Evolutionary conservation across 495 filamentous ascomycete genomes (phyloP), one percentile per base, ranked within the genome.

Genomic region (Peziza echinospora): DNA sequence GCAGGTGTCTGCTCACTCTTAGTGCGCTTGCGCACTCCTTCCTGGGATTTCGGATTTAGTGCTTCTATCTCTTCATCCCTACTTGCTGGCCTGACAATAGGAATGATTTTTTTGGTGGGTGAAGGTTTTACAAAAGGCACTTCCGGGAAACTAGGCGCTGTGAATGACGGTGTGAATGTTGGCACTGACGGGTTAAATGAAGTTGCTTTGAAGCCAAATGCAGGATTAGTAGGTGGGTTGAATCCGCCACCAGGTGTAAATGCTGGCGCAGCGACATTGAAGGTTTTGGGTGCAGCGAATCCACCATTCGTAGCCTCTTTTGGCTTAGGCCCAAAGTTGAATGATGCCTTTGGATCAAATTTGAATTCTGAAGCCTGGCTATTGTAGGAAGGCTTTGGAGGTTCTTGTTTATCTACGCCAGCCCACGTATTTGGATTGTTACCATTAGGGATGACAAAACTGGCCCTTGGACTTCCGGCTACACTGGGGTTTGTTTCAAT

Each of bases 351-450:
- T 4, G 82, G 82, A 48, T 89, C 77, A 59, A 80, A 80, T 51
- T 76, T 82, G 61, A 94, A 94, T 54, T 86, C 84, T 43, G 80
- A 78, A 0, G 89, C 87, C 46, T 75, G 76, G 30, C 85, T 82
- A 51, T 97, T 94, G 41, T n/a, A 0, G 93, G 66, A 48, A n/a
- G n/a, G n/a, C n/a, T n/a, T n/a, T n/a, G n/a, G n/a, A n/a, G n/a
- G n/a, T 75, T 82, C 0, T 83, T 85, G 17, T 72, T 65, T 2
- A 63, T 57, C 30, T 76, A 78, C 47, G 76, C 73, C 28, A 8
- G 41, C 41, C 41, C 21, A 23, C 4, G 5, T 22, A 19, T 22
- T 19, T 10, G 2, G 41, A 22, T 19, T 21, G 11, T 11, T 43
- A 11, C 41, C n/a, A 21, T 43, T 43, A 17, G 49, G 41, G 16